These are phyloP conservation scores for Penicillium antarcticum DNA, from an alignment of 495 filamentous ascomycete species.

Conservation along the genomic window DNA sequence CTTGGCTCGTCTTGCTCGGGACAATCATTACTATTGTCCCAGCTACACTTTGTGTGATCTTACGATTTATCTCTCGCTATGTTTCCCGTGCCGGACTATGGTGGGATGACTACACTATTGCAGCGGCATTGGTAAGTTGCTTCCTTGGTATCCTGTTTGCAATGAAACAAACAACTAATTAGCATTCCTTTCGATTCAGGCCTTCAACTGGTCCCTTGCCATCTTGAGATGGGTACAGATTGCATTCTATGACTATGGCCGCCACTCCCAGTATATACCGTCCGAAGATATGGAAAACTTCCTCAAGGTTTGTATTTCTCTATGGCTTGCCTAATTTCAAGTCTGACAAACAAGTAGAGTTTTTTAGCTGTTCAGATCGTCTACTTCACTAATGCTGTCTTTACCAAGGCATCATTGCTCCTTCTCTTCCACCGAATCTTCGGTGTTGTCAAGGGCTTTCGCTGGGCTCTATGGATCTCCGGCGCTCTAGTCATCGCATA, in stretches of 20 bases:
- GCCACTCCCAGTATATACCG: slow-evolving; percentile 11
- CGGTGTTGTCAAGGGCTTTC: slow-evolving; percentile 32
- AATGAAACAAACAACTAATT: background rate
- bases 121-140: slow-evolving; percentile 21
- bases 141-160: background rate
- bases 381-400: slow-evolving; percentile 24
- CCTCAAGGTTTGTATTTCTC: slow-evolving; percentile 17
- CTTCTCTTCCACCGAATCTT: slow-evolving; percentile 43
- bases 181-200: background rate
- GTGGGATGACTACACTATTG: slow-evolving; percentile 41
- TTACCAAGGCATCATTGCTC: slow-evolving; percentile 34
- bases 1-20: slow-evolving; percentile 25
- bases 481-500: slow-evolving; percentile 35
- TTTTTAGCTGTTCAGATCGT: slow-evolving; percentile 24
- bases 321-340: background rate
- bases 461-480: slow-evolving; percentile 30
- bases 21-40: slow-evolving; percentile 28
- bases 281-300: slow-evolving; percentile 9
- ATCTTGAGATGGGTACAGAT: slow-evolving; percentile 21
- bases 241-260: slow-evolving; percentile 11
- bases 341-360: slow-evolving; percentile 11
- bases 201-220: slow-evolving; percentile 23
- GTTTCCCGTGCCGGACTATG: slow-evolving; percentile 27
- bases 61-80: slow-evolving; percentile 26
- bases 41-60: slow-evolving; percentile 25